Base-by-base conservation (phyloP, 2,329 filamentous ascomycete species). In the Penicillium glabrum region DNA sequence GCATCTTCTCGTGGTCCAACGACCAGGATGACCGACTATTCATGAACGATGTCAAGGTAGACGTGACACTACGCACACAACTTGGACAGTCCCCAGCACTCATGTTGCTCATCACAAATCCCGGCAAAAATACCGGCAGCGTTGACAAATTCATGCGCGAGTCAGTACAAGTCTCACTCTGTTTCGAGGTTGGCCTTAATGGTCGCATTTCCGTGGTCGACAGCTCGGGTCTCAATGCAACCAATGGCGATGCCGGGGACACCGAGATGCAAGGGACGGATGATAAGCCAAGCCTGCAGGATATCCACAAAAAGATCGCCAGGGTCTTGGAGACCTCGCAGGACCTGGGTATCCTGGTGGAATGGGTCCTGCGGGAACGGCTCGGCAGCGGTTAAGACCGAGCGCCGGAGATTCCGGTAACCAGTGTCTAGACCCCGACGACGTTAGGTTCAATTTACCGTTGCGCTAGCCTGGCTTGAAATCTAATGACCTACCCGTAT, bases 291-390 rank as follows among this genome's bases (percentile, higher is more conserved):
- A 57, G 37, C 54, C 58, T 49, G 61, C 69, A 59, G 52, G 57
- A 54, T 54, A 50, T 77, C 16, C 70, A 69, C 53, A 65, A 65
- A 55, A 72, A 73, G 59, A 69, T 79, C 39, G 68, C 71, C 19
- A 67, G 63, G 24, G 75, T 77, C 35, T 62, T 80, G 27, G 75
- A 77, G 58, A 67, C 68, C 24, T 77, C 75, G n/a, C 77, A 79
- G 59, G 76, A 79, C 65, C 61, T 79, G 53, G 75, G 77, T 16
- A 66, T 75, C 41, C 55, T 77, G 39, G 75, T 79, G 26, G 77
- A 79, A 69, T 79, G 76, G 75, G 68, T 77, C 56, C 57, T 76
- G 60, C 67, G 68, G 53, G 70, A 70, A 60, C 69, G 66, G 33
- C 65, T 63, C 44, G 61, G 54, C 57, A 62, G 62, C 53, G 62